Evolutionary conservation across 352 stramenopile genomes (phyloP), one percentile per base, ranked within the genome.

Genomic region (Elongisporangium prolatum): DNA sequence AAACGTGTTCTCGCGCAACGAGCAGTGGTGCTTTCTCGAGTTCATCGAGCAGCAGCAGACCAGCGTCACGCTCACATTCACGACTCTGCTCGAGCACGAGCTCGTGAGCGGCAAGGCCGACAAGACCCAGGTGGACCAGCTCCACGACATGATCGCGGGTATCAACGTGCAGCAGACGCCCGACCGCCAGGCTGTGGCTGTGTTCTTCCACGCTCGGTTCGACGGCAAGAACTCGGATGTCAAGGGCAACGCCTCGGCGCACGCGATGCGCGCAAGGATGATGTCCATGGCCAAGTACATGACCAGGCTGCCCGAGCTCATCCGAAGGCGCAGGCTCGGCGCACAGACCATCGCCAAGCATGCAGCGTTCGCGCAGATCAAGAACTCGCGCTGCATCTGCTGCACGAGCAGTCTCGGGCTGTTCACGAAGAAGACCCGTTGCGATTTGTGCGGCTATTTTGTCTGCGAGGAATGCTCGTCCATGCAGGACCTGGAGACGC

Each of bases 361-460:
- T 1, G 20, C 44, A 0, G 56, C 52, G 20, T 61, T 67, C 38
- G 25, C 49, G 11, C 48, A 68, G 25, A 54, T 44, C 34, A 67
- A 66, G 47, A 84, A 81, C 47, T 56, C 62, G 14, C 58, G 61
- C 37, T 85, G 75, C 40, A 74, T 75, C 25, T 71, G 70, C 54
- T 85, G 75, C 50, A 83, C 75, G 1, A 80, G 77, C 52, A 63
- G 63, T 0, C 54, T 85, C 22, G 64, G 63, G 17, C 37, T 84
- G 21, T 67, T 63, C 51, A 51, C 62, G 0, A 57, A 76, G 50
- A 64, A 70, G 49, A 54, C 62, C 13, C 74, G 69, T 6, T 84
- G 75, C 20, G 63, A 79, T 16, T 58, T 85, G 6, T 85, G 75
- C 37, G 68, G 63, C 14, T 80, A 83, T 65, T 70, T 70, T 28